Evolutionary conservation across 1,139 yeast species (phyloP), one percentile per base, ranked within the genome.

Genomic region (Saccharomycopsis hybrid): DNA sequence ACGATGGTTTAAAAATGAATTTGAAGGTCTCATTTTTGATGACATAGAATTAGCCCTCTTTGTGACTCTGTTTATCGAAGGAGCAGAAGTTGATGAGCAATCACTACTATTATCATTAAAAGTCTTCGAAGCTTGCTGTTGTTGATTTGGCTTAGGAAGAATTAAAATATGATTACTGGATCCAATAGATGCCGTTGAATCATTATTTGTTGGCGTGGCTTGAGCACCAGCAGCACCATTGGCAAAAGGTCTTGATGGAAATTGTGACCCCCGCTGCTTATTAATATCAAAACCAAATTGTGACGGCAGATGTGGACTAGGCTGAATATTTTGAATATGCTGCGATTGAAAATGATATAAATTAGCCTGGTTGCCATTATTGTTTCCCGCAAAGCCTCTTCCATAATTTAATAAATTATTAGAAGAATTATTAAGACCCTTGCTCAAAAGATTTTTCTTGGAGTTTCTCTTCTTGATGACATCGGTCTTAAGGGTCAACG

Each of bases 401-500:
- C 46, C 44, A 29, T 43, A 43, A 30, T 30, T 45, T 11, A 45
- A 28, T 24, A 47, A 37, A 37, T 43, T 47, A 9, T 38, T 42
- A 4, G 50, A 42, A 30, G 50, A 47, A 41, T 37, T 44, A 35
- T 43, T 48, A 13, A 47, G 35, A 33, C 47, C 46, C 33, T 50
- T 51, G n/a, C 46, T 41, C 28, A 46, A 33, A 28, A 47, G 46
- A 39, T 27, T 62, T 33, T 56, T 60, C 18, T 60, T 60, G n/a
- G 73, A 61, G 54, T 69, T 69, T 59, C 97, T 75, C 61, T 89
- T 86, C 69, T 90, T 88, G 59, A 90, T 90, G 9, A 92, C 90
- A 66, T 90, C 97, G 0, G 96, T 88, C 63, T 90, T 90, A 60
- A 90, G 72, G 30, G 94, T 82, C 52, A 92, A 74, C 1, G 97